A percentile compares a stretch with the other conserved stretches of the same genome.
Evolutionary conservation across 148 eudicot species (phyloP).

Genomic region (Camellia granthamiana): DNA sequence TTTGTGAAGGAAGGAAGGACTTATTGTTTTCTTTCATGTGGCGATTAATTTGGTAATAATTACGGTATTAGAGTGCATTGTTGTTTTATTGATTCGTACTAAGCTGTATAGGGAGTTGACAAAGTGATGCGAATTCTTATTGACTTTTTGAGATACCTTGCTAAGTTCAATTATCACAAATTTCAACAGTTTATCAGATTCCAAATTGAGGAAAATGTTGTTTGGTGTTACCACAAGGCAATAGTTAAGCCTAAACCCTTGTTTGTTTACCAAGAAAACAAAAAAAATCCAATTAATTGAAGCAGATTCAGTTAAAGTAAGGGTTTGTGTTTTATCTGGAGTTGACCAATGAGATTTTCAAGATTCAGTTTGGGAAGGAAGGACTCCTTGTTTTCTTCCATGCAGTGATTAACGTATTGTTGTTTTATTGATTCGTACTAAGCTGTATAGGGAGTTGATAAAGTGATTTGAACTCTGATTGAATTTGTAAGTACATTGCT

Average conservation of each 20-base stretch:
- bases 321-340: not conserved
- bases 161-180: not conserved
- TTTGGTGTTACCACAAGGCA: not conserved
- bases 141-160: not conserved
- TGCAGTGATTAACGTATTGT: no score
- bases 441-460: not conserved
- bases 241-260: conserved; percentile 5
- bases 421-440: no score
- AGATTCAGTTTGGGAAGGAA: no score
- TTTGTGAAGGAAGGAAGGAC: not conserved
- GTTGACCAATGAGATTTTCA: no score
- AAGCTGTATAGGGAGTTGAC: no score
- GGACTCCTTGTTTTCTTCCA: no score
- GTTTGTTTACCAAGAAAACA: not conserved
- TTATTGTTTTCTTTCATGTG: not conserved
- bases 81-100: no score
- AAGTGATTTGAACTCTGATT: not conserved
- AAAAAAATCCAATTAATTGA: not conserved
- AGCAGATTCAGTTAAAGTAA: not conserved
- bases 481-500: not conserved
- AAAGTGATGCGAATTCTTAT: not conserved
- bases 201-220: not conserved
- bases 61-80: no score
- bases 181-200: not conserved
- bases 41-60: not conserved